Evolutionary conservation across 2,329 filamentous ascomycete genomes (phyloP).

Genomic region (Aspergillus chevalieri): DNA sequence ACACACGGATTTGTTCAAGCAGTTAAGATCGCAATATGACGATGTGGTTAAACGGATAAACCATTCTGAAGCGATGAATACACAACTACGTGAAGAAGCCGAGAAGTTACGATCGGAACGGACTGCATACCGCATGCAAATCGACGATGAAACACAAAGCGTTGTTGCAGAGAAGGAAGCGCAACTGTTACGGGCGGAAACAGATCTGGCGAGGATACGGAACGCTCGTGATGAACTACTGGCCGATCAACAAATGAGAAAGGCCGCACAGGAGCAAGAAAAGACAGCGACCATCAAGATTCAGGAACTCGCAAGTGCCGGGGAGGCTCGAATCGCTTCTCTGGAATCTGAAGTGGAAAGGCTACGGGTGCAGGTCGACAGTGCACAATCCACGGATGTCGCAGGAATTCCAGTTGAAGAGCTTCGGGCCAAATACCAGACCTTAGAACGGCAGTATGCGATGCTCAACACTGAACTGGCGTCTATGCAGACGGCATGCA

Average conservation of each 20-base stretch:
- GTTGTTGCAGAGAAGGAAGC: conserved; percentile 72
- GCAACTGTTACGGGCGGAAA: conserved; percentile 72
- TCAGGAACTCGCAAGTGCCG: conserved; percentile 71
- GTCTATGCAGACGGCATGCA: conserved; percentile 85
- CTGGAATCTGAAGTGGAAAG: conserved; percentile 78
- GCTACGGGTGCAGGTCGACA: conserved; percentile 53
- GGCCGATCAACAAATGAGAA: conserved; percentile 73
- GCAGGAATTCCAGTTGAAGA: conserved; percentile 63
- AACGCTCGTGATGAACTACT: conserved; percentile 77
- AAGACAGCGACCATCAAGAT: conserved; percentile 64
- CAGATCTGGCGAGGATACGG: conserved; percentile 78
- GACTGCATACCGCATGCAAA: conserved; percentile 69
- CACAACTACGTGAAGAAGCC: conserved; percentile 74
- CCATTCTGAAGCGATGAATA: conserved; percentile 81
- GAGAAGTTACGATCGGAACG: conserved; percentile 80
- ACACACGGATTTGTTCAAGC: conserved; percentile 87
- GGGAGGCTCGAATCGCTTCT: conserved; percentile 72
- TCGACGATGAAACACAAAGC: conserved; percentile 73
- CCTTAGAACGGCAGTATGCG: conserved; percentile 71
- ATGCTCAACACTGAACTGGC: conserved; percentile 82
- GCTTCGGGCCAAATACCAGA: conserved; percentile 65
- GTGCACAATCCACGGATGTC: conserved; percentile 42
- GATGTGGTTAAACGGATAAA: conserved; percentile 90
- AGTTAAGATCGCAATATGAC: conserved; percentile 81
- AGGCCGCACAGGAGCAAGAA: conserved; percentile 71